phyloP scores from a whole-genome alignment of 257 asterid genomes.

The Catharanthus roseus region DNA sequence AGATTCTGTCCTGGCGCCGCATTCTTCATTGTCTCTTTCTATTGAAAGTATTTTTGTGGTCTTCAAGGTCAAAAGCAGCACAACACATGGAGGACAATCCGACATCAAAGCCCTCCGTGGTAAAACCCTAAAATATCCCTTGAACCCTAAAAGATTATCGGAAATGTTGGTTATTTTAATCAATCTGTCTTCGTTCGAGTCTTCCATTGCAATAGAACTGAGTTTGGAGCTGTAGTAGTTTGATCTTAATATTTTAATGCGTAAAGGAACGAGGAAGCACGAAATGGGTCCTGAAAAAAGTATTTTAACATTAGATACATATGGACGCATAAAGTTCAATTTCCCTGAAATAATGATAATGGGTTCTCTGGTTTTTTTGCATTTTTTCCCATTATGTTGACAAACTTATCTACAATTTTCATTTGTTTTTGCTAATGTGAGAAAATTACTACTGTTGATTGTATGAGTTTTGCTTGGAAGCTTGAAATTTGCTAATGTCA shows the following conservation, averaged over 20 bases:
- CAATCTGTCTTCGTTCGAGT: background rate
- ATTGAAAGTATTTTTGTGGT: background rate
- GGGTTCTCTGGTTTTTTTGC: background rate
- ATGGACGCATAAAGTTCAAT: background rate
- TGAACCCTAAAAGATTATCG: background rate
- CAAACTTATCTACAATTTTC: background rate
- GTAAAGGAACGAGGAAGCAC: background rate
- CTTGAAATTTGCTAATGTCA: background rate
- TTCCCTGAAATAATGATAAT: background rate
- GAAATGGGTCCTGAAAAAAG: background rate
- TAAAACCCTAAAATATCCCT: background rate
- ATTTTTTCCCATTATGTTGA: background rate
- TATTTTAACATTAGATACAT: no score
- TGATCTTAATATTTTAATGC: background rate
- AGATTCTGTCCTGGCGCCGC: background rate
- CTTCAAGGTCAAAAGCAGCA: background rate
- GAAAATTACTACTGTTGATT: background rate
- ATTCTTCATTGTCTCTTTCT: background rate
- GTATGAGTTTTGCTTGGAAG: background rate
- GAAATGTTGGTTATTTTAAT: background rate
- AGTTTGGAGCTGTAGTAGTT: no score
- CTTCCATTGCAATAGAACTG: background rate
- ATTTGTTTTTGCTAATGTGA: background rate
- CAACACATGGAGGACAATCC: background rate
- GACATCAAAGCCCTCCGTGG: conserved; percentile 5